phyloP scores from a whole-genome alignment of 2,329 filamentous ascomycete species.

The Beauveria asiatica region DNA sequence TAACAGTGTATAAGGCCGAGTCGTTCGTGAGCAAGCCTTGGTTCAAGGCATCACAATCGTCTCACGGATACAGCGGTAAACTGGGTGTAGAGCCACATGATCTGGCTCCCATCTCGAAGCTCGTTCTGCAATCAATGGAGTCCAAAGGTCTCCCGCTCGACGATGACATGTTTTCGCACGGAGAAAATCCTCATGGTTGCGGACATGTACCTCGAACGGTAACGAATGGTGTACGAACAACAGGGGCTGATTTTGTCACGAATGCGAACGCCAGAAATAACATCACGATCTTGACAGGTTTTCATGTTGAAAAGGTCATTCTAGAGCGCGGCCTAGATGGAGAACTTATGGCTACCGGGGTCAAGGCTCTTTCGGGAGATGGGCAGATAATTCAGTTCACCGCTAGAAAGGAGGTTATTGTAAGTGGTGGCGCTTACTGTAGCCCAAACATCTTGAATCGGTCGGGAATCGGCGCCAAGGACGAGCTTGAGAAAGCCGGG shows the following conservation, averaged over 20 bases:
- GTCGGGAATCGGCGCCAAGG: slow-evolving; percentile 40
- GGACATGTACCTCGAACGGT: slow-evolving; percentile 47
- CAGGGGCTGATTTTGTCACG: slow-evolving; percentile 43
- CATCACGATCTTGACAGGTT: slow-evolving; percentile 38
- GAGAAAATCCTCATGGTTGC: slow-evolving; percentile 42
- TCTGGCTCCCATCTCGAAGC: slow-evolving; percentile 48
- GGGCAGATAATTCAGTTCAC: slow-evolving; percentile 32
- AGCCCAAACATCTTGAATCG: slow-evolving; percentile 43
- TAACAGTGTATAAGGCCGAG: slow-evolving; percentile 32
- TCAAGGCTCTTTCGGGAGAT: slow-evolving; percentile 31
- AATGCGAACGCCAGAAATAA: slow-evolving; percentile 32
- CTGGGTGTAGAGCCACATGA: slow-evolving; percentile 50
- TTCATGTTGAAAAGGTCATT: slow-evolving; percentile 43
- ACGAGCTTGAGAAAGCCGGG: slow-evolving; percentile 31
- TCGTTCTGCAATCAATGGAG: slow-evolving; percentile 45
- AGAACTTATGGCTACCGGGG: slow-evolving; percentile 35
- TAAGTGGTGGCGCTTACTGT: slow-evolving; percentile 41
- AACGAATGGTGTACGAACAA: slow-evolving; percentile 42
- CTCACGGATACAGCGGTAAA: slow-evolving; percentile 43
- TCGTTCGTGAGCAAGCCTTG: slow-evolving; percentile 50
- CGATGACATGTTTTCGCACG: slow-evolving; percentile 49
- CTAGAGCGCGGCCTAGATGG: slow-evolving; percentile 27
- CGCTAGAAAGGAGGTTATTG: slow-evolving; percentile 30
- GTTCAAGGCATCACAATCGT: slow-evolving; percentile 39
- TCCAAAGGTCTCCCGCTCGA: slow-evolving; percentile 46